Base-by-base conservation (phyloP, 768 basidiomycete genomes). In the Cytidiella melzeri region DNA sequence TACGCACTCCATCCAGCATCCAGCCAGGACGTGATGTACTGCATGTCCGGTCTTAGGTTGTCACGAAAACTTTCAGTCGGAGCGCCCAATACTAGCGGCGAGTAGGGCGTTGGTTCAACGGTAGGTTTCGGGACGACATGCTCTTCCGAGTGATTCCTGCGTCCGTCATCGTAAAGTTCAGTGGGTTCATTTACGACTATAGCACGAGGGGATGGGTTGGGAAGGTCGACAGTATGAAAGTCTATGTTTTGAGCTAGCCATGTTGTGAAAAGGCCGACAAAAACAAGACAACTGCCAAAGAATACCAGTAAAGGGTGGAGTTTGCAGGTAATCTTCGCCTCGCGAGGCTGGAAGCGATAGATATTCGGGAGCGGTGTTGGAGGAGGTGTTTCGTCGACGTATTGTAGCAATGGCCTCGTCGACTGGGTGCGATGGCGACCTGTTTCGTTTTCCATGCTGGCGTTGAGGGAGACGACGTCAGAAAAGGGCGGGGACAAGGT, bases 1-100 rank as follows among this genome's bases (percentile, higher is more conserved):
- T 19, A 60, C 66, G 45, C 25, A 68, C 67, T 86, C 85, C 85
- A 88, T 37, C 85, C 85, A n/a, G 84, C 83, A 34, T 80, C 79
- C 36, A 80, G 70, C 83, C 83, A 88, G 12, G 83, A 83, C 1
- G 84, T 81, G 51, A 88, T 77, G 55, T 87, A 88, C 53, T 81
- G 73, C 3, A 68, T 68, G 49, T 84, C 77, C 18, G 74, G 65
- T 13, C 73, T 74, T 30, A 88, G 65, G 55, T 86, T 87, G 55
- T 85, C 84, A 71, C 80, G 69, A 65, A 84, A 84, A 28, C 67
- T 69, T 45, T 63, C 48, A 2, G 81, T 83, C 9, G 84, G 81
- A 2, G 71, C 66, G 0, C 84, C 84, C 9, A 58, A 50, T 12
- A 68, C 55, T 49, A 55, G 61, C 1, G 60, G 59, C 36, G 60